Percentiles rank a stretch among this genome's conserved stretches.
Conservation (phyloP, 1,284 basidiomycete genomes). For the Rhodofomes roseus region DNA sequence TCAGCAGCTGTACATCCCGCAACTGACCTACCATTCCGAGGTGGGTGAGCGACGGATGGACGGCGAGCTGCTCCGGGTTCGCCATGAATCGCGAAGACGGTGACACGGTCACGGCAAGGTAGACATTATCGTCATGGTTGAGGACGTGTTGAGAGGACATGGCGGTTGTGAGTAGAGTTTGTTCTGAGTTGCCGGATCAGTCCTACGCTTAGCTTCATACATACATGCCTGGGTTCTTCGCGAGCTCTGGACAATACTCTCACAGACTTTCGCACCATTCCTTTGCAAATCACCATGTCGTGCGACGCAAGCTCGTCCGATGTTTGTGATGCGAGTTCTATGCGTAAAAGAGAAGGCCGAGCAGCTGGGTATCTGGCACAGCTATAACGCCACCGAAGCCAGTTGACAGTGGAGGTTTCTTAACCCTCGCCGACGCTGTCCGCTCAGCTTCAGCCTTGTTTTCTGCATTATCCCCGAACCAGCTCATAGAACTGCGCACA, state of each 20-base stretch:
- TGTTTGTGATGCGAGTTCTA: not conserved
- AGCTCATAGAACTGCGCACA: not conserved
- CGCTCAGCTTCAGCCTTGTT: too few relatives aligned
- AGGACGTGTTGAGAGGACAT: constrained; percentile 19
- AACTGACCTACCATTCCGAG: constrained; percentile 27
- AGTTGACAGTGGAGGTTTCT: constrained; percentile 15
- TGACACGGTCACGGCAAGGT: constrained; percentile 26
- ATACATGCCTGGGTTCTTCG: not conserved
- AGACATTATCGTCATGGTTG: constrained; percentile 23
- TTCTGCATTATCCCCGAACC: not conserved
- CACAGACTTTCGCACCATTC: not conserved
- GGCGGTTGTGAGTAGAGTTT: not conserved
- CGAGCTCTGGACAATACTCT: not conserved
- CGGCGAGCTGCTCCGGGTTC: constrained; percentile 19
- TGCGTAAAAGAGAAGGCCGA: not conserved
- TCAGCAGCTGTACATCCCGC: constrained; percentile 28
- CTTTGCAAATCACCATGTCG: not conserved
- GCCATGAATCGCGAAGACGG: constrained; percentile 19
- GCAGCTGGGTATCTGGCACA: not conserved
- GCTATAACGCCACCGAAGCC: constrained; percentile 1
- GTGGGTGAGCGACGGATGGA: constrained; percentile 22
- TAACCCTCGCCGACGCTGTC: constrained; percentile 4
- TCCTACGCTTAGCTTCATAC: not conserved
- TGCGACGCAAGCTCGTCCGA: not conserved
- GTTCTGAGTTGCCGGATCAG: not conserved